Conservation (phyloP, 352 stramenopile species). For the Phytopythium oedochilum region DNA sequence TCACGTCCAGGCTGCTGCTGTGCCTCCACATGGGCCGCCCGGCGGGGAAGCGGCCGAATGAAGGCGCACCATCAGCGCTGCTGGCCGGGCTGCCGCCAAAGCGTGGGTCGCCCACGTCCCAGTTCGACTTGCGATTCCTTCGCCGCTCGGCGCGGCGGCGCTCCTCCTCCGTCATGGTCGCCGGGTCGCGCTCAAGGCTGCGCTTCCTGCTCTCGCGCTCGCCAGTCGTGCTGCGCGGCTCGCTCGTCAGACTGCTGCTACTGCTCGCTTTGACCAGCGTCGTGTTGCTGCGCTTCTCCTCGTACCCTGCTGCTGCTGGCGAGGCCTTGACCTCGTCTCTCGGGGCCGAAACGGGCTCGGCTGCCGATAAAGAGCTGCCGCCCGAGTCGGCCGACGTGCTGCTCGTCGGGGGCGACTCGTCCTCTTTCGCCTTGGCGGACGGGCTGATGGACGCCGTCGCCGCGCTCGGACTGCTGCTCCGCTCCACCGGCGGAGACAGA, state of each 20-base stretch:
- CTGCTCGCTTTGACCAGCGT: conserved; percentile 21
- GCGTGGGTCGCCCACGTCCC: conserved; percentile 77
- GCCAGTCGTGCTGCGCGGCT: neutral
- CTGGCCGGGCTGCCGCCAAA: conserved; percentile 26
- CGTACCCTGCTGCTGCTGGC: conserved; percentile 1
- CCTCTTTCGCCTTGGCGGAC: conserved; percentile 45
- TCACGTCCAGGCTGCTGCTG: conserved; percentile 61
- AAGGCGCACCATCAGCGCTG: conserved; percentile 23
- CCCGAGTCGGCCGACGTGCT: conserved; percentile 11
- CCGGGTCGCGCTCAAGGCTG: conserved; percentile 26
- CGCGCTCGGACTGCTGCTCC: conserved; percentile 32
- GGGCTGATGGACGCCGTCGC: conserved; percentile 44
- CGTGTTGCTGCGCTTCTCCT: conserved; percentile 9
- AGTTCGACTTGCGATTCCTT: conserved; percentile 71
- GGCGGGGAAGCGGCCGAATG: conserved; percentile 50
- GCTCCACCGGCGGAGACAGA: conserved; percentile 41
- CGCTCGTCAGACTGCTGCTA: conserved; percentile 12
- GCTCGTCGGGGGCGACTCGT: conserved; percentile 19
- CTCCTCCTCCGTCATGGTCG: conserved; percentile 47
- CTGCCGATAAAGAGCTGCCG: conserved; percentile 2
- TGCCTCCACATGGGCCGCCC: conserved; percentile 54
- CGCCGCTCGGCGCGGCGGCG: conserved; percentile 57
- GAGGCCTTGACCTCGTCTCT: neutral
- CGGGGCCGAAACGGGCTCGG: neutral
- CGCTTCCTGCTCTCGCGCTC: conserved; percentile 27